phyloP scores from a whole-genome alignment of 2,329 filamentous ascomycete genomes.

The Neocucurbitaria cava region DNA sequence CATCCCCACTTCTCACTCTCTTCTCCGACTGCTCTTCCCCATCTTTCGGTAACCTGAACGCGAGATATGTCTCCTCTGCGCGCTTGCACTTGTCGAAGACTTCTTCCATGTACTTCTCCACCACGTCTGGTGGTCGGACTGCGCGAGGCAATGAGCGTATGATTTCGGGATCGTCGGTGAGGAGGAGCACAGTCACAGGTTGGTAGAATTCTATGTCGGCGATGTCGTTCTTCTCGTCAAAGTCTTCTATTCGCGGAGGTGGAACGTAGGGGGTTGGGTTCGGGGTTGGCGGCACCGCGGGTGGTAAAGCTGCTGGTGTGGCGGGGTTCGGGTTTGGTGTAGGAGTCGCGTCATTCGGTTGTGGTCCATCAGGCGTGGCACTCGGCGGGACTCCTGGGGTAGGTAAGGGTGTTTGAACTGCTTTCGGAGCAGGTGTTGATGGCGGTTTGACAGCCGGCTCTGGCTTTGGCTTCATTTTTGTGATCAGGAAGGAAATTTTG shows the following conservation, averaged over 20 bases:
- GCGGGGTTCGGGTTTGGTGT: conserved; percentile 17
- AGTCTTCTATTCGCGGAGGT: conserved; percentile 44
- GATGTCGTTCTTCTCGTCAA: conserved; percentile 55
- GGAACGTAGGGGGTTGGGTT: conserved; percentile 27
- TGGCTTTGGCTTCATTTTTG: conserved; percentile 64
- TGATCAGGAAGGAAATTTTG: conserved; percentile 78
- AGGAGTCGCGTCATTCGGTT: conserved; percentile 5
- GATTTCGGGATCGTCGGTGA: conserved; percentile 58
- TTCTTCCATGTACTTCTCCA: conserved; percentile 49
- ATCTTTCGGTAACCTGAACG: conserved; percentile 61
- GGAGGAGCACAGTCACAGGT: conserved; percentile 70
- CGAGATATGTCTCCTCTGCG: conserved; percentile 63
- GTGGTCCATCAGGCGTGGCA: conserved; percentile 9
- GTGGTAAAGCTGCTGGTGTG: conserved; percentile 21
- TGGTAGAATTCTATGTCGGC: conserved; percentile 64
- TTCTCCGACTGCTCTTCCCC: conserved; percentile 33
- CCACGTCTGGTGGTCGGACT: conserved; percentile 55
- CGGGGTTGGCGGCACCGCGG: conserved; percentile 12
- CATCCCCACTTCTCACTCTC: conserved; percentile 26
- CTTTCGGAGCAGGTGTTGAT: conserved; percentile 38
- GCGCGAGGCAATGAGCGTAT: conserved; percentile 63
- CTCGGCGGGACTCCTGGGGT: conserved; percentile 7
- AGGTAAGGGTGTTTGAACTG: conserved; percentile 4
- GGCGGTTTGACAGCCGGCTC: conserved; percentile 49
- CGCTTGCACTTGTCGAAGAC: conserved; percentile 63